Conservation (phyloP, 2,329 filamentous ascomycete genomes). For the Aspergillaceae sp. region DNA sequence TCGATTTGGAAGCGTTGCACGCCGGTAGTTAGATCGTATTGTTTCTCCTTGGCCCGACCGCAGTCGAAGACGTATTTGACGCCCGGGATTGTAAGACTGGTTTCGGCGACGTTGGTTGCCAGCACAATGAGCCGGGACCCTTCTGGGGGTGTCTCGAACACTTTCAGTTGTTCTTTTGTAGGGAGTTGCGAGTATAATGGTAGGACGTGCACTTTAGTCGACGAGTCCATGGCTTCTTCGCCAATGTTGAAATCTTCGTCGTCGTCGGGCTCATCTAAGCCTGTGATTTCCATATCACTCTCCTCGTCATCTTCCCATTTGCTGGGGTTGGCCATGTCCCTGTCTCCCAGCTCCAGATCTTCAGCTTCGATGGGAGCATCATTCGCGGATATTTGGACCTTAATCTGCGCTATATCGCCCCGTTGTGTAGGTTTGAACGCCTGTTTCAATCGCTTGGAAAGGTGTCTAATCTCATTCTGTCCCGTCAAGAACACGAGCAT, state of each 20-base stretch:
- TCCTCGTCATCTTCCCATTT: slow-evolving; percentile 44
- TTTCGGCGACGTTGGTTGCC: slow-evolving; percentile 95
- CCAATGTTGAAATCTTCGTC: slow-evolving; percentile 63
- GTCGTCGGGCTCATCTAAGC: slow-evolving; percentile 47
- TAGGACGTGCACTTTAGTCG: slow-evolving; percentile 72
- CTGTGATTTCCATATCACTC: slow-evolving; percentile 53
- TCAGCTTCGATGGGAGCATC: slow-evolving; percentile 76
- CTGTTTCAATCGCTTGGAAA: slow-evolving; percentile 71
- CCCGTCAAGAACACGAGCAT: slow-evolving; percentile 94
- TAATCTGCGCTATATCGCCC: slow-evolving; percentile 49
- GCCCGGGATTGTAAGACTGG: slow-evolving; percentile 90
- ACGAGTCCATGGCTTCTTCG: slow-evolving; percentile 48
- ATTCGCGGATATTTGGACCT: slow-evolving; percentile 64
- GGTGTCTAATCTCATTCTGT: slow-evolving; percentile 76
- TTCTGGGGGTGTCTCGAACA: slow-evolving; percentile 78
- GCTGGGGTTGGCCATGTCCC: slow-evolving; percentile 38
- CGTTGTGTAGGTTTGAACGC: slow-evolving; percentile 50
- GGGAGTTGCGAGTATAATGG: slow-evolving; percentile 89
- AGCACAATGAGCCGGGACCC: slow-evolving; percentile 78
- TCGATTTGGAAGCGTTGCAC: slow-evolving; percentile 93
- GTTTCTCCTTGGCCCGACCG: slow-evolving; percentile 83
- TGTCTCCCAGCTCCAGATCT: slow-evolving; percentile 71
- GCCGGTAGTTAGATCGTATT: slow-evolving; percentile 76
- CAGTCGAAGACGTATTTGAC: slow-evolving; percentile 95
- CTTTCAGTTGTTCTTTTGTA: slow-evolving; percentile 79